Evolutionary conservation across 768 basidiomycete species (phyloP).

Genomic region (Hemileccinum rubropunctum): DNA sequence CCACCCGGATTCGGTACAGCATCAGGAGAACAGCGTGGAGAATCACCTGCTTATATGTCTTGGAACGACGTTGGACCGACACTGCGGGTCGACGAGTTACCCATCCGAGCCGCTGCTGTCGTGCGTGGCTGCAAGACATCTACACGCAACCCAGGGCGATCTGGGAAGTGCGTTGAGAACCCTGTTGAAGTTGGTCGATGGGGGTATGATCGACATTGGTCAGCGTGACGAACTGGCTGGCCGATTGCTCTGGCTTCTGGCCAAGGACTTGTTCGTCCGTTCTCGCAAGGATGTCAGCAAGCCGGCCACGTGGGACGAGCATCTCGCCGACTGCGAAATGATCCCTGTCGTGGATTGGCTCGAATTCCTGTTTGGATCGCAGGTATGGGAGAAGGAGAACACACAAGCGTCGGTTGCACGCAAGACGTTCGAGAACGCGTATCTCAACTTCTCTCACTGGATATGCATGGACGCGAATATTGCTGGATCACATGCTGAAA

Average conservation of each 20-base stretch:
- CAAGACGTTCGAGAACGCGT: constrained; percentile 5
- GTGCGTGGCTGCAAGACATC: constrained; percentile 1
- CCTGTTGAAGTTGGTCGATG: neutral
- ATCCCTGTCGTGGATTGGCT: constrained; percentile 11
- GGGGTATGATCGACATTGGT: constrained; percentile 3
- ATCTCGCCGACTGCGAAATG: constrained; percentile 6
- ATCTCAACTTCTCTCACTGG: constrained; percentile 15
- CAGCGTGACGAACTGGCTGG: neutral
- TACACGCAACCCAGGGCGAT: neutral
- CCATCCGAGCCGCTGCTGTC: constrained; percentile 12
- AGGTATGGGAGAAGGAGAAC: neutral
- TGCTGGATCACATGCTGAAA: neutral
- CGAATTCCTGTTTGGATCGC: constrained; percentile 8
- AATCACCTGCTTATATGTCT: constrained; percentile 4
- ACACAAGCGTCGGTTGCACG: neutral
- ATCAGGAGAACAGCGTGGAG: neutral
- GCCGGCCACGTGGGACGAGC: neutral
- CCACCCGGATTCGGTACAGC: too few relatives aligned
- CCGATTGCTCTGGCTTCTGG: neutral
- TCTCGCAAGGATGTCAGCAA: neutral
- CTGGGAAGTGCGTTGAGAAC: neutral
- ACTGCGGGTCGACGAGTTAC: constrained; percentile 7
- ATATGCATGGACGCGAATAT: constrained; percentile 6
- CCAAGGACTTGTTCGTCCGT: neutral
- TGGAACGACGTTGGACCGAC: neutral